Base-by-base conservation (phyloP, 257 asterid species). In the Solanum medicagineum region DNA sequence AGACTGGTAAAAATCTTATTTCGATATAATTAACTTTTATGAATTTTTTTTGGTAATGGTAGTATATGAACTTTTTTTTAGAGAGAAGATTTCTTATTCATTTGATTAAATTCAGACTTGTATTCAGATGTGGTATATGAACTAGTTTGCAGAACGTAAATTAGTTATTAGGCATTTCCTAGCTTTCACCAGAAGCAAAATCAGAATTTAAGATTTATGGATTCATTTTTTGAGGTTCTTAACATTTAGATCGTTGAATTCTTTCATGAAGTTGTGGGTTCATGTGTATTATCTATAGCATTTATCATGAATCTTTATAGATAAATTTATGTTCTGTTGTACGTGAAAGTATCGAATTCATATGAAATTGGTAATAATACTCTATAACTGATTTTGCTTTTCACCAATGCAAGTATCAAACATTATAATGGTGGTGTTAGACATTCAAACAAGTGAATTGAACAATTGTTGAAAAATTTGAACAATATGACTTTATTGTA, bases 1-100 rank as follows among this genome's bases (percentile, higher is more conserved):
- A 90, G 9, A 66, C 26, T 69, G 88, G 94, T 91, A 84, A 65
- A 65, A 19, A 6, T 4, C 24, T 1, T 10, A 6, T 70, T 29
- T 17, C 15, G 4, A 45, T 60, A 14, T 32, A 1, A 0, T 19
- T 49, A 7, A 10, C 8, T 54, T 49, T 5, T 44, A 6, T 69
- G 8, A 8, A 32, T 32, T 65, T 53, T 4, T 22, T 22, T 26
- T 26, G 6, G 10, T 69, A 69, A 57, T 8, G 15, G 4, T 26
- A 26, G 29, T 26, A 26, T 26, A 1, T 26, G 29, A 26, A 26
- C 29, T 26, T 26, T 26, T 26, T 26, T 26, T 26, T 26, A 26
- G 29, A 26, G 29, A 26, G 29, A 26, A 26, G 29, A 26, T 26
- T 26, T 26, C 29, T 26, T 26, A 26, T 26, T 26, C 29, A 1